phyloP scores from a whole-genome alignment of 306 rosid species.

The Fragaria iinumae region DNA sequence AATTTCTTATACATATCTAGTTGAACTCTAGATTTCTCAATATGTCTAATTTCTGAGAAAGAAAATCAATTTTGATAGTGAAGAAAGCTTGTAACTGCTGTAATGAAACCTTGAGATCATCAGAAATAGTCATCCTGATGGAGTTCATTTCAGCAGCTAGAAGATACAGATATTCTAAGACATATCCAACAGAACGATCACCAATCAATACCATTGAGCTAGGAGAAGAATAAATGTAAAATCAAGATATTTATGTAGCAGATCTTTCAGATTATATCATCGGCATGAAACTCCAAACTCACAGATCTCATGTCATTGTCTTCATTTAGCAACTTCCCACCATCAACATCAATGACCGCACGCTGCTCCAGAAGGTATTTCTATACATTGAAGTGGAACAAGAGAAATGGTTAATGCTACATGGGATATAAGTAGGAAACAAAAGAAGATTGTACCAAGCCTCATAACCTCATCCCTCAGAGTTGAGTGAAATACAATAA shows the following conservation, averaged over 20 bases:
- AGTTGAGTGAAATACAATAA: background rate
- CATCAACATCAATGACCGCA: slow-evolving; percentile 75
- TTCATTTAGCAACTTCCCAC: slow-evolving; percentile 82
- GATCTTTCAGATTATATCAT: background rate
- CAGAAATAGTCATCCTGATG: background rate
- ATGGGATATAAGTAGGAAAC: background rate
- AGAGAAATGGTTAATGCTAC: background rate
- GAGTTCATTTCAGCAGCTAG: background rate
- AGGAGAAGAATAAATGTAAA: background rate
- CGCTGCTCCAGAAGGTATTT: slow-evolving; percentile 86
- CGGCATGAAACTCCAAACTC: slow-evolving; percentile 38
- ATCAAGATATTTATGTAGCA: background rate
- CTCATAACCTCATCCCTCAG: background rate
- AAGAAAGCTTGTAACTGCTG: background rate
- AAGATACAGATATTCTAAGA: background rate
- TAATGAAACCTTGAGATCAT: background rate
- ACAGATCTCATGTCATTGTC: slow-evolving; percentile 91
- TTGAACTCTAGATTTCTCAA: background rate
- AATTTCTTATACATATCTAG: background rate
- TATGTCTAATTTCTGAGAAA: background rate
- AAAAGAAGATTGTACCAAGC: background rate
- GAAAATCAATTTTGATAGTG: background rate
- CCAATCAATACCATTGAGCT: background rate
- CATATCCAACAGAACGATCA: background rate
- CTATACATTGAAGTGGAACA: slow-evolving; percentile 33